Evolutionary conservation across 257 asterid species (phyloP), one percentile per base, ranked within the genome.

Genomic region (Ophiorrhiza pumila): DNA sequence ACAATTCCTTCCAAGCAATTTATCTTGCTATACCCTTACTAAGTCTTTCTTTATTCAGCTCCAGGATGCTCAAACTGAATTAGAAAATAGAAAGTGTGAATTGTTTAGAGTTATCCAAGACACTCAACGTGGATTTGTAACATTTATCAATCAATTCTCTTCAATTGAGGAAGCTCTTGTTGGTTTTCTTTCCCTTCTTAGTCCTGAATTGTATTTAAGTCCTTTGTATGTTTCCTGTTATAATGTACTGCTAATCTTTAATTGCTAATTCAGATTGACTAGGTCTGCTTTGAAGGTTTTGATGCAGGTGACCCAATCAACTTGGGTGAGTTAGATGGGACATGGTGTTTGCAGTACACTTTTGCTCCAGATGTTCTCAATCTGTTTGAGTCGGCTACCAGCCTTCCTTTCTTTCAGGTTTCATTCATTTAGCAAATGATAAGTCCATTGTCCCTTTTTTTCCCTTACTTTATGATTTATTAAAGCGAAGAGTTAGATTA

Each of bases 331-430:
- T 83, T 92, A 85, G 87, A 92, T 25, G 96, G 96, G 22, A 90
- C 96, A 15, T 90, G 98, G 98, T 96, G 98, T 43, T 80, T 92
- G 87, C 93, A 88, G 80, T 90, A 90, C 74, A 90, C 98, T 3
- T 87, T 96, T 11, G 98, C 98, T 2, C 72, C 92, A 4, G 96
- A 92, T 78, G 98, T 90, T 77, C 82, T 92, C 60, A 32, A 85
- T 72, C 98, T 92, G 79, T 67, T 92, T 66, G 91, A 92, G 57
- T 85, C 95, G n/a, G 89, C 93, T 4, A 82, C 87, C 18, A 84
- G 87, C 75, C 87, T 92, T 76, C 98, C 96, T 55, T 84, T 88
- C 82, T 68, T 92, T 49, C 84, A 89, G 93, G 97, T 87, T 60
- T 64, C 41, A 65, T 56, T 56, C 56, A 14, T 18, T 56, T 49